Conservation (phyloP, 2,329 filamentous ascomycete species). For the Penicillium sp. region DNA sequence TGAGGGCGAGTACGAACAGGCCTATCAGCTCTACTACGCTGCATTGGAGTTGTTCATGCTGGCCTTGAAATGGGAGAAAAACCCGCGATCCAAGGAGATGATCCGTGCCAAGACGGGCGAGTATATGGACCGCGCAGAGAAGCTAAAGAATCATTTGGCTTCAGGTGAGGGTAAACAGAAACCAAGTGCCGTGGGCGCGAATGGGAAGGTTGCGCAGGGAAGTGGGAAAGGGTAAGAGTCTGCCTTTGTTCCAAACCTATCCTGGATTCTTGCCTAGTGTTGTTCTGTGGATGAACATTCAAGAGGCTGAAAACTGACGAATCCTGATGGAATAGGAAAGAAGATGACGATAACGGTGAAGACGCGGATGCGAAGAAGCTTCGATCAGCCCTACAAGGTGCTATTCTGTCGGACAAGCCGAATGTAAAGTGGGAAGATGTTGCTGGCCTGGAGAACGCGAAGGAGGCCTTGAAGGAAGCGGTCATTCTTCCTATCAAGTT, state of each 20-base stretch:
- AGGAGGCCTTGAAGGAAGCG: conserved; percentile 96
- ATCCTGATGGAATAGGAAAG: conserved; percentile 35
- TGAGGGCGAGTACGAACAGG: conserved; percentile 93
- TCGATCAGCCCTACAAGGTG: conserved; percentile 82
- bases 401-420: conserved; percentile 91
- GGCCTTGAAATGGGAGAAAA: conserved; percentile 99
- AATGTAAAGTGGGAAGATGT: conserved; percentile 99
- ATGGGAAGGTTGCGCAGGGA: conserved; percentile 52
- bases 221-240: conserved; percentile 55
- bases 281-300: not conserved
- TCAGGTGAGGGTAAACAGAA: conserved; percentile 58
- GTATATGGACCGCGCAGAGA: conserved; percentile 98
- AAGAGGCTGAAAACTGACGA: not conserved
- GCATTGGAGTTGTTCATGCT: conserved; percentile 98
- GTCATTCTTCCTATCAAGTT: conserved; percentile 98
- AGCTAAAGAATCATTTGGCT: conserved; percentile 86
- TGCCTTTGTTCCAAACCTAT: not conserved
- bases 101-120: conserved; percentile 92
- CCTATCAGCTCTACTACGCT: conserved; percentile 93
- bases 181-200: conserved; percentile 52
- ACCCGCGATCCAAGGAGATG: conserved; percentile 94
- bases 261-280: not conserved
- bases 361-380: conserved; percentile 97
- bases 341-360: conserved; percentile 62
- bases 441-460: conserved; percentile 87